Percentiles rank a stretch among this genome's conserved stretches.
Conservation (phyloP, 331 rosid species). For the Saraca asoca region DNA sequence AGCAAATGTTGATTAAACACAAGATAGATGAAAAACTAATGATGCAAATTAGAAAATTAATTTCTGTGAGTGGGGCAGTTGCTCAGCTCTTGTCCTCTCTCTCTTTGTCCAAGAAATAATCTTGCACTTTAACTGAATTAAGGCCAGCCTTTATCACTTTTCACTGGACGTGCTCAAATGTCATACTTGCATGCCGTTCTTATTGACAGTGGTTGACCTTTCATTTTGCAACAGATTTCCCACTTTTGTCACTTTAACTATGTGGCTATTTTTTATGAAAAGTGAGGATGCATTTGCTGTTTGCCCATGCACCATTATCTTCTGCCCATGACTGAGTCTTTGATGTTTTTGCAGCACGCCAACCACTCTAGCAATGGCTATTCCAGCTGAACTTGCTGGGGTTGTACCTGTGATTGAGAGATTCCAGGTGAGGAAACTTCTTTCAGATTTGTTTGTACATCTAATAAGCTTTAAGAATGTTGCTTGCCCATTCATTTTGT, state of each 20-base stretch:
- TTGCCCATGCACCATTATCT: neutral
- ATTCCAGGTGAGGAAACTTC: slow-evolving; percentile 66
- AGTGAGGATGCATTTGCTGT: slow-evolving; percentile 16
- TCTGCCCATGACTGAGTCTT: slow-evolving; percentile 15
- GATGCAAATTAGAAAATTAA: too few species aligned
- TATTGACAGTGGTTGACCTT: slow-evolving; percentile 7
- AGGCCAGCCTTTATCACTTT: slow-evolving; percentile 8
- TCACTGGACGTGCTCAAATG: neutral
- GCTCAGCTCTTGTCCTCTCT: neutral
- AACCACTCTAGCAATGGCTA: slow-evolving; percentile 59
- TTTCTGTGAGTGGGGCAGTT: too few species aligned
- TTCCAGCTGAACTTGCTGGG: slow-evolving; percentile 88
- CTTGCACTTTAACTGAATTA: neutral
- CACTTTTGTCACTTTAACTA: slow-evolving; percentile 2
- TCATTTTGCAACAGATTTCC: neutral
- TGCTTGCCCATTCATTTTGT: neutral
- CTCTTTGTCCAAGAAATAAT: neutral
- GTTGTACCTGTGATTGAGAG: slow-evolving; percentile 86
- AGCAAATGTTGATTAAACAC: slow-evolving; percentile 10
- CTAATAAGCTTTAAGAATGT: slow-evolving; percentile 8
- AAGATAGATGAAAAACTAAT: slow-evolving; percentile 3
- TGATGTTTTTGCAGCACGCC: slow-evolving; percentile 63
- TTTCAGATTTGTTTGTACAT: slow-evolving; percentile 1
- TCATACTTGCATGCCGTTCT: slow-evolving; percentile 18
- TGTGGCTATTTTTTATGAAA: slow-evolving; percentile 5